phyloP scores from a whole-genome alignment of 352 stramenopile genomes.

The Lagenidium giganteum region DNA sequence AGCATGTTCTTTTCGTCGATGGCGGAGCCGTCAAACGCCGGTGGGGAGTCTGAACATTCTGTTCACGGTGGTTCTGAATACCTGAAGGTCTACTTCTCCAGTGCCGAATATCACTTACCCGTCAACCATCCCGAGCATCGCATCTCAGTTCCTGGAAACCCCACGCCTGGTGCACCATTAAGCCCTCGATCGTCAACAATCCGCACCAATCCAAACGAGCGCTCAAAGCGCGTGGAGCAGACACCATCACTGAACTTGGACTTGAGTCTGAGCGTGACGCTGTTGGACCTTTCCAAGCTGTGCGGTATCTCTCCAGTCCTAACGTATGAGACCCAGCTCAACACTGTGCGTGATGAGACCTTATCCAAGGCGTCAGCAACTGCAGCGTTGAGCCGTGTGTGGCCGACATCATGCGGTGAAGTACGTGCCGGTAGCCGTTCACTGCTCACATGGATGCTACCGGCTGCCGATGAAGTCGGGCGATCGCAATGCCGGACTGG shows the following conservation, averaged over 20 bases:
- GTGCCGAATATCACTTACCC: constrained; percentile 56
- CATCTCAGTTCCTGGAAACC: constrained; percentile 40
- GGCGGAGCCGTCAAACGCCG: constrained; percentile 4
- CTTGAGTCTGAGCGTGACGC: constrained; percentile 61
- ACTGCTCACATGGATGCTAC: constrained; percentile 59
- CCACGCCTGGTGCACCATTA: constrained; percentile 26
- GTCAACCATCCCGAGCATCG: constrained; percentile 68
- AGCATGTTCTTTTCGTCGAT: constrained; percentile 32
- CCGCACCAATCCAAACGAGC: constrained; percentile 13
- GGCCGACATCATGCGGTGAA: no score
- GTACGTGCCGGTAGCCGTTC: constrained; percentile 42
- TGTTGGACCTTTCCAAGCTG: constrained; percentile 69
- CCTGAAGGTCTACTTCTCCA: constrained; percentile 66
- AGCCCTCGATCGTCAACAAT: constrained; percentile 41
- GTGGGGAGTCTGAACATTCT: constrained; percentile 32
- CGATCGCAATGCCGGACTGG: constrained; percentile 4
- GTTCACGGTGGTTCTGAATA: constrained; percentile 74
- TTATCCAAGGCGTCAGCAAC: no score
- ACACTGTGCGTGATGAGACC: no score
- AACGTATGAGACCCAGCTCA: constrained; percentile 47
- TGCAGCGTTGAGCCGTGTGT: no score
- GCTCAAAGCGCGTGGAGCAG: constrained; percentile 47
- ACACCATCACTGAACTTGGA: constrained; percentile 47
- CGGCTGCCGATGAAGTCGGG: constrained; percentile 37
- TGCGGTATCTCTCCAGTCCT: constrained; percentile 72